Conservation (phyloP, 2,329 filamentous ascomycete genomes). For the Aspergillus thermomutatus region DNA sequence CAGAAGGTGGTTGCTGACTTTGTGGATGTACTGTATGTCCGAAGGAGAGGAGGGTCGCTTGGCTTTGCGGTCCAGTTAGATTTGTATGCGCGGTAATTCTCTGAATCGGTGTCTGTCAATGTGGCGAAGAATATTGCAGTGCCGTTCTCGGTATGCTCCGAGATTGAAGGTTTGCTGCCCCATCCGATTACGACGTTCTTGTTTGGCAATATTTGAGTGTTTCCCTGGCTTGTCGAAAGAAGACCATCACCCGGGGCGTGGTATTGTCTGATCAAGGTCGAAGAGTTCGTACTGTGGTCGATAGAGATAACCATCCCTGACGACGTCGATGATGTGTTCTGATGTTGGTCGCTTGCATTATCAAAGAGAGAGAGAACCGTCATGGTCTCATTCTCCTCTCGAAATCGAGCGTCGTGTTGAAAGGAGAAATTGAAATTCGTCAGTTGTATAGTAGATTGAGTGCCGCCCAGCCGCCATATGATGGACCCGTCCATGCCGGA, state of each 20-base stretch:
- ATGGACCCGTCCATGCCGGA: constrained; percentile 23
- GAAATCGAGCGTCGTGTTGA: constrained; percentile 16
- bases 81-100: constrained; percentile 37
- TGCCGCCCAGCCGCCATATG: constrained; percentile 27
- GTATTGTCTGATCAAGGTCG: not conserved
- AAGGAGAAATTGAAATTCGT: constrained; percentile 38
- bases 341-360: not conserved
- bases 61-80: constrained; percentile 38
- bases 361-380: not conserved
- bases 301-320: constrained; percentile 18
- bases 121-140: constrained; percentile 33
- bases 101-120: constrained; percentile 25
- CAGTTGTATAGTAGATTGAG: constrained; percentile 9
- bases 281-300: constrained; percentile 1
- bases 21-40: constrained; percentile 38
- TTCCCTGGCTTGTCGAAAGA: constrained; percentile 21
- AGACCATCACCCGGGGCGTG: constrained; percentile 20
- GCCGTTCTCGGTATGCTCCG: constrained; percentile 24
- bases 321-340: constrained; percentile 5
- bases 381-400: not conserved
- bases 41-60: constrained; percentile 28
- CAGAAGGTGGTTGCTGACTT: not conserved
- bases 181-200: constrained; percentile 27
- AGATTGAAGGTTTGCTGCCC: constrained; percentile 22
- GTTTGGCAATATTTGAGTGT: constrained; percentile 25